Evolutionary conservation across 805 yeast species (phyloP), one percentile per base, ranked within the genome.

Genomic region (Wickerhamiella kurtzmanii): DNA sequence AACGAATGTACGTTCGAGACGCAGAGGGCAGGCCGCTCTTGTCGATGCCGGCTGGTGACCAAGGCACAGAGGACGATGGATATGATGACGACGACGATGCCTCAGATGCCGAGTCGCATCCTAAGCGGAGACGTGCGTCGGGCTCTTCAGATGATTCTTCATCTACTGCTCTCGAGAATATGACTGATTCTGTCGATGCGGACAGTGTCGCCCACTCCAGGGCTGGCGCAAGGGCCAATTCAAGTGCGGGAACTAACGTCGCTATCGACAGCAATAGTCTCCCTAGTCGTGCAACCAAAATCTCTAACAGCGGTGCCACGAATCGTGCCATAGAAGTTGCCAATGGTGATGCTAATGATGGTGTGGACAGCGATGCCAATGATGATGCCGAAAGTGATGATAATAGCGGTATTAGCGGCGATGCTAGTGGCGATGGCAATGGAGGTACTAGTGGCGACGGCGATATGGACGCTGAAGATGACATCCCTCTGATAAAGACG

Each of bases 1-100:
- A 6, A 18, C 41, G 41, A 5, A 20, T 25, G 22, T 48, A 2
- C 37, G 46, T n/a, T n/a, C n/a, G n/a, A n/a, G n/a, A n/a, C n/a
- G n/a, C n/a, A n/a, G n/a, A n/a, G n/a, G n/a, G n/a, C n/a, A n/a
- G n/a, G n/a, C n/a, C n/a, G n/a, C n/a, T n/a, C n/a, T n/a, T n/a
- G n/a, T n/a, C n/a, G n/a, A n/a, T n/a, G n/a, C n/a, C n/a, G n/a
- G n/a, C n/a, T n/a, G n/a, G n/a, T n/a, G n/a, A n/a, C n/a, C n/a
- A 25, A 11, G 32, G 11, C 32, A 41, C 1, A 45, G 45, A 28
- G 18, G 16, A 17, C 13, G 35, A 9, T 22, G 18, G 35, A 37
- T 20, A 22, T 25, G 13, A 20, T 16, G 35, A 40, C 18, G 17
- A 21, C 43, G 35, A 18, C 35, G 17, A 17, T 6, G 19, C 13